Conservation (phyloP, 169 alveolate species). For the Miamiensis avidus region DNA sequence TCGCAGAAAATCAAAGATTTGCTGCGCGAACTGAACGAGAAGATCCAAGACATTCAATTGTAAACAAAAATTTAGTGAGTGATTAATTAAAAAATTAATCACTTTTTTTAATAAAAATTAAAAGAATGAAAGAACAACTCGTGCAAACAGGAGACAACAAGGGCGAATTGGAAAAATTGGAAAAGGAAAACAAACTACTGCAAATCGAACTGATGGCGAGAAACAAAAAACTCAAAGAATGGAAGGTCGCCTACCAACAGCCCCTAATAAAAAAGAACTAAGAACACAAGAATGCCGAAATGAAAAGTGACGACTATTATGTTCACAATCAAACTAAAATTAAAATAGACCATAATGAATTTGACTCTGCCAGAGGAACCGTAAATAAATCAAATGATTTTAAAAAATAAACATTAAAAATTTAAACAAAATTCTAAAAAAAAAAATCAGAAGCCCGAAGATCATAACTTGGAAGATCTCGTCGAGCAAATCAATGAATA, state of each 20-base stretch:
- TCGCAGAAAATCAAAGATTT: not conserved
- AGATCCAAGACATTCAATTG: not conserved
- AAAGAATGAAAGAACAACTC: not conserved
- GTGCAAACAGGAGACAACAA: not conserved
- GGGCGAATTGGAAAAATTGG: not conserved
- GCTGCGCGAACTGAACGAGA: not conserved
- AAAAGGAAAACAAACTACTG: not conserved
- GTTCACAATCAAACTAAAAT: not conserved
- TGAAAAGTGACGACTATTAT: not conserved
- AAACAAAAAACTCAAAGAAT: not conserved
- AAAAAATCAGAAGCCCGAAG: not conserved
- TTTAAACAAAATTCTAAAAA: too few relatives aligned
- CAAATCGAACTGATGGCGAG: not conserved
- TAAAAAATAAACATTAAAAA: too few relatives aligned
- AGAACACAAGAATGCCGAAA: not conserved
- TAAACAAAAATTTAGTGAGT: too few relatives aligned
- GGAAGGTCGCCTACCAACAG: not conserved
- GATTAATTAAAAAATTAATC: too few relatives aligned
- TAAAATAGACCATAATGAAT: not conserved
- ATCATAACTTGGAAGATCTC: not conserved
- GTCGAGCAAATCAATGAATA: not conserved
- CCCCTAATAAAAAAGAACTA: not conserved
- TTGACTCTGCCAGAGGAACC: not conserved
- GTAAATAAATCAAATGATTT: not conserved
- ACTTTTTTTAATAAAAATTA: too few relatives aligned